Evolutionary conservation across 495 filamentous ascomycete genomes (phyloP), one percentile per base, ranked within the genome.

Genomic region (Hyaloscypha variabilis): DNA sequence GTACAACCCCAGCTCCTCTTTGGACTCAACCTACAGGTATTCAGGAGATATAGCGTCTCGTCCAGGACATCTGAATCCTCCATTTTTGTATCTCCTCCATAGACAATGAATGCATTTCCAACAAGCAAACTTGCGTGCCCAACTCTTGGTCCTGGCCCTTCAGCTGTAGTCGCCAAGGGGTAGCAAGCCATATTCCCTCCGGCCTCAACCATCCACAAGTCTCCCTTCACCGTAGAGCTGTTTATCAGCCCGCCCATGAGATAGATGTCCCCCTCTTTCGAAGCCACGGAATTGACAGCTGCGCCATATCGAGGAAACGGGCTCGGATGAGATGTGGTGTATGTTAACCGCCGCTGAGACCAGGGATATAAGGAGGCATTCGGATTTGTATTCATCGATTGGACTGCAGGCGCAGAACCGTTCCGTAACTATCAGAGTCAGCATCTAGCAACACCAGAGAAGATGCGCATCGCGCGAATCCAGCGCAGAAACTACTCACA

Each of bases 51-150:
- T 17, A 99, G 78, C 8, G 94, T 97, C 77, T 98, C 94, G 70
- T 99, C 96, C 58, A 99, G 75, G 31, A 90, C 81, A 76, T 99
- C 96, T 6, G 83, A 85, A 67, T 97, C 94, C 67, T 98, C 93
- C 71, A 96, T 88, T 78, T 98, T 98, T 26, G 96, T 99, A 75
- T 99, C 96, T 71, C 96, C 96, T 28, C 96, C 96, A 75, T 97
- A 99, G 17, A 99, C 95, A 69, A 99, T 99, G 72, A 97, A 99
- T 1, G 96, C 96, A 79, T 99, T 99, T 25, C 96, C 96, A 39
- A 98, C 96, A 8, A 99, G 81, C 74, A 99, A 82, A 80, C 92
- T 93, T 6, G 95, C 85, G 81, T 99, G 96, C 13, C 96, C 96
- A 39, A 99, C 96, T 79, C 96, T 85, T 3, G 96, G 94, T 6